phyloP scores from a whole-genome alignment of 345 rosid genomes.

The Odontarrhena argentea region DNA sequence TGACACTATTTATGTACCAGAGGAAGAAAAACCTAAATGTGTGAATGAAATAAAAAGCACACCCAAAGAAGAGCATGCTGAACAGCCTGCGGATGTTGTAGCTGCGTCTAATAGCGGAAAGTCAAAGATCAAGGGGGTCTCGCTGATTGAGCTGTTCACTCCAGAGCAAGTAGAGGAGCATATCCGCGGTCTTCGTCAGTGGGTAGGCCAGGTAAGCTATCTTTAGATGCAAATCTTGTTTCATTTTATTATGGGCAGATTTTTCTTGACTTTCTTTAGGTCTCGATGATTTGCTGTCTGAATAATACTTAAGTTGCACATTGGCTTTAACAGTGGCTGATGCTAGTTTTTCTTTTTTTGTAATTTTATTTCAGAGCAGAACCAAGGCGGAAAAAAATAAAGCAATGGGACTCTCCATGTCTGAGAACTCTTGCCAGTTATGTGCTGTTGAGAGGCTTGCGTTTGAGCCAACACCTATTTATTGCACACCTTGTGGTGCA shows the following conservation, averaged over 20 bases:
- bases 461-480: constrained; percentile 97
- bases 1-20: constrained; percentile 42
- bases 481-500: constrained; percentile 93
- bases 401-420: constrained; percentile 95
- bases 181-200: constrained; percentile 87
- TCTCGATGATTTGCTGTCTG: constrained; percentile 18
- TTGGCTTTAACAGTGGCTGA: constrained; percentile 17
- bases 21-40: constrained; percentile 51
- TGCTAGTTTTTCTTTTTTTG: constrained; percentile 25
- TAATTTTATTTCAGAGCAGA: constrained; percentile 65
- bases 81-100: constrained; percentile 49
- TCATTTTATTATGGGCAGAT: constrained; percentile 15
- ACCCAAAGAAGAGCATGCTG: constrained; percentile 60
- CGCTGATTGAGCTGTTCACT: constrained; percentile 89
- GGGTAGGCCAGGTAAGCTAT: constrained; percentile 93
- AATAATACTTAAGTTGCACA: constrained; percentile 5
- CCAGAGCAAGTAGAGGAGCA: constrained; percentile 97
- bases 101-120: constrained; percentile 68
- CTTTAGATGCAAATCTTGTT: constrained; percentile 29
- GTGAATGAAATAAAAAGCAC: constrained; percentile 50
- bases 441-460: constrained; percentile 99
- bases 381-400: constrained; percentile 95
- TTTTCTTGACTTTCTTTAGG: constrained; percentile 11
- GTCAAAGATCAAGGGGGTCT: constrained; percentile 94
- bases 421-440: constrained; percentile 96